A percentile compares a stretch with the other conserved stretches of the same genome.
These are phyloP conservation scores for Asterella californica DNA, from an alignment of 225 moss, liverwort and hornwort genomes.

Conservation along the genomic window DNA sequence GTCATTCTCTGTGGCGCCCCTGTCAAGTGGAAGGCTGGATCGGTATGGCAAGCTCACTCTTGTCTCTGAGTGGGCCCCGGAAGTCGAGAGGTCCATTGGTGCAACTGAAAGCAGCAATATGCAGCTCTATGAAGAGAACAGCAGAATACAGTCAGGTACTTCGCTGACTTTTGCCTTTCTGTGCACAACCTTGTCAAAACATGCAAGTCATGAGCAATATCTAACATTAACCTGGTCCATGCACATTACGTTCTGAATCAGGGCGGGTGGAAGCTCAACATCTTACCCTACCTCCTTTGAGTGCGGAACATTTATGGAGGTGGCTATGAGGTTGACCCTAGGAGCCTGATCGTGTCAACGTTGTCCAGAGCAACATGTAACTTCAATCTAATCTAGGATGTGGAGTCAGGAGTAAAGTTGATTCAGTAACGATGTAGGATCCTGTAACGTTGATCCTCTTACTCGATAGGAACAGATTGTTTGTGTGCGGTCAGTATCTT, in stretches of 20 bases:
- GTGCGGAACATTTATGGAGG: background rate
- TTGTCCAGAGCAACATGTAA: constrained; percentile 1
- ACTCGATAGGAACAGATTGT: background rate
- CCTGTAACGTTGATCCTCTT: background rate
- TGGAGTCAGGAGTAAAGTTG: background rate
- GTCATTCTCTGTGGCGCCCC: constrained; percentile 55
- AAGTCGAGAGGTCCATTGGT: constrained; percentile 31
- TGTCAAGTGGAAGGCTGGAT: constrained; percentile 70
- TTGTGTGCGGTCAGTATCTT: background rate
- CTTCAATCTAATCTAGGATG: background rate
- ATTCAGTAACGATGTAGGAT: background rate
- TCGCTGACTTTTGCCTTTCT: background rate
- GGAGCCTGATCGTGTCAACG: background rate
- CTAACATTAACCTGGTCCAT: background rate
- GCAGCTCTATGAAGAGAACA: constrained; percentile 67
- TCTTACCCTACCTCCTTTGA: background rate
- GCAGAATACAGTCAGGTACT: constrained; percentile 66
- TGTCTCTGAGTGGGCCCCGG: constrained; percentile 37
- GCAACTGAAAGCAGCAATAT: constrained; percentile 39
- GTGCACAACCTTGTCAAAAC: background rate
- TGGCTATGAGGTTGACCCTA: background rate
- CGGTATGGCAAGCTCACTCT: constrained; percentile 65
- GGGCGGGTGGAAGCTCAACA: constrained; percentile 4
- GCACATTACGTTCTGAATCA: background rate
- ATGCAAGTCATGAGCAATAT: background rate